Percentiles rank a stretch among this genome's conserved stretches.
Evolutionary conservation across 495 filamentous ascomycete species (phyloP).

Genomic region (Aspergillus panamensis): DNA sequence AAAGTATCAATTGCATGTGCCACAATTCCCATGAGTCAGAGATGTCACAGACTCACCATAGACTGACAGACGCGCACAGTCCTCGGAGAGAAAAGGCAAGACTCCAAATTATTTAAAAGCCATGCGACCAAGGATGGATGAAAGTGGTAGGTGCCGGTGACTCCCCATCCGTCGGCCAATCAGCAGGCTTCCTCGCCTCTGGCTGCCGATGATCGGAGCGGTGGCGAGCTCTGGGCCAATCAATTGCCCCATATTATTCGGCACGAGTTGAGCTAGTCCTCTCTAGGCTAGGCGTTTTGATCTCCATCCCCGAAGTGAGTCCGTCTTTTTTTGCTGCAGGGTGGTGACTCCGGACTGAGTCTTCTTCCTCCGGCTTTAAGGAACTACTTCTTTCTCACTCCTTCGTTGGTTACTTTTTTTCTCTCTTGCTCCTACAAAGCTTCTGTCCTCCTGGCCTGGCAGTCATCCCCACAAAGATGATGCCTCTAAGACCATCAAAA

Average conservation of each 20-base stretch:
- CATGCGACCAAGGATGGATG: background rate
- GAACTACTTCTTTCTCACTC: conserved; percentile 16
- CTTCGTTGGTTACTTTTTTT: conserved; percentile 27
- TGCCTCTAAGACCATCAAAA: conserved; percentile 49
- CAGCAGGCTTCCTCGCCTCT: background rate
- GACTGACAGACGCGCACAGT: no score
- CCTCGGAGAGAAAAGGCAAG: background rate
- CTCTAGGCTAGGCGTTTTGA: background rate
- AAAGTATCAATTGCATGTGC: no score
- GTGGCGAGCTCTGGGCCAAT: conserved; percentile 29
- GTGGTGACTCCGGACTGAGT: conserved; percentile 11
- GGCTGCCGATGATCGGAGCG: conserved; percentile 36
- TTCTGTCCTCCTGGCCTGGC: conserved; percentile 29
- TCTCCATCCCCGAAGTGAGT: conserved; percentile 11
- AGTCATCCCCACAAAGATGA: conserved; percentile 42
- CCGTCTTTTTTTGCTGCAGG: no score
- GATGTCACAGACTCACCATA: no score
- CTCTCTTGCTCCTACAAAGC: conserved; percentile 25
- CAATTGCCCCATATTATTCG: conserved; percentile 26
- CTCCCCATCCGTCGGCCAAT: background rate
- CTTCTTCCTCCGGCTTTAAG: conserved; percentile 22
- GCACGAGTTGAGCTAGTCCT: conserved; percentile 24
- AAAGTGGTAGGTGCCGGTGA: background rate
- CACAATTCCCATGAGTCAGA: no score
- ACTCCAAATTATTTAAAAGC: no score